Base-by-base conservation (phyloP, 164 flowering plant species). In the Amborella trichopoda region DNA sequence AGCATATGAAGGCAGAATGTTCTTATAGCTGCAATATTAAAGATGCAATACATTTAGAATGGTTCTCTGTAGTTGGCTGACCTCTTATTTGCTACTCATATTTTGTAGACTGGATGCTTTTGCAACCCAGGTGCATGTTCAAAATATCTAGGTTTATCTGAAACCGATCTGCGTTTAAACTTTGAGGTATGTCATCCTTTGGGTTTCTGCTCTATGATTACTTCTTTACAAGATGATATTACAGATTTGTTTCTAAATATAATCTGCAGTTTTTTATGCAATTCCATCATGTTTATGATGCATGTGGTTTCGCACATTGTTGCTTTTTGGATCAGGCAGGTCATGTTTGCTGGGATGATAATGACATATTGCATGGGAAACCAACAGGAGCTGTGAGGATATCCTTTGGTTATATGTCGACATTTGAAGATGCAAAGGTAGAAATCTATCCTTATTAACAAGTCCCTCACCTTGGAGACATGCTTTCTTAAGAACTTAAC, bases 91-190 rank as follows among this genome's bases (percentile, higher is more conserved):
- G 40, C 13, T 5, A 37, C 18, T 37, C 18, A 14, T 14, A 41
- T 34, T 39, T 19, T 60, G 46, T 70, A 91, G 99, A 82, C 99
- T 68, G 96, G 96, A 61, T 91, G 99, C 69, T 91, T 91, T 69
- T 91, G 99, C 73, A 91, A 91, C 63, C 99, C 99, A 28, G 99
- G 99, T 45, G 95, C 99, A 37, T 91, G 99, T 72, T 76, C 95
- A 47, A 87, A 82, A 62, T 76, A 78, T 73, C 81, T 91, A 52
- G 77, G 84, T 32, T 68, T 91, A 63, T 78, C 99, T 44, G 96
- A 87, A 54, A 52, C 30, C 19, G 99, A 87, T 66, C 75, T 91
- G 58, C 69, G 75, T 54, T 72, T 84, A 28, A 87, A 84, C 50
- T 26, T 87, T 56, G 95, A 87, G 96, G 98, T 91, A 57, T 4